Evolutionary conservation across 306 rosid genomes (phyloP).

Genomic region (Dalbergia cultrata): DNA sequence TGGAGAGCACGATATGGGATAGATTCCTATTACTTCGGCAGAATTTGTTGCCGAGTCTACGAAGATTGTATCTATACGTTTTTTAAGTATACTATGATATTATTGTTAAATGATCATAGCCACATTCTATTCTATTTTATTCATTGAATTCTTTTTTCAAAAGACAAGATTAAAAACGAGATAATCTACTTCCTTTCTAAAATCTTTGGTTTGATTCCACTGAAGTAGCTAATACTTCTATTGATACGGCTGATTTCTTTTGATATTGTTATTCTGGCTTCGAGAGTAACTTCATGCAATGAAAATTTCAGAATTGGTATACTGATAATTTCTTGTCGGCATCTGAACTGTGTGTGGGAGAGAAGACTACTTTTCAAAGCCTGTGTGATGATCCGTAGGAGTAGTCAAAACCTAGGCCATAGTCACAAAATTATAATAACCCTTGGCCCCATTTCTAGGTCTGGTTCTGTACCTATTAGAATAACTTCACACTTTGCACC

Average conservation of each 20-base stretch:
- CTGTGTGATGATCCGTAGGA: not conserved
- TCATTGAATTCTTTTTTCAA: not conserved
- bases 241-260: not conserved
- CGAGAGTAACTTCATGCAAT: not conserved
- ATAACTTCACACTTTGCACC: not conserved
- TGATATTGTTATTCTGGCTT: not conserved
- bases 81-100: constrained; percentile 12
- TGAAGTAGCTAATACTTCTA: not conserved
- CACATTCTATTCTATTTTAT: constrained; percentile 2
- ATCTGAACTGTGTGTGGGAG: not conserved
- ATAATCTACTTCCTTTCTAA: not conserved
- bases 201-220: constrained; percentile 2
- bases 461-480: not conserved
- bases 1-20: constrained; percentile 47
- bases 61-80: constrained; percentile 1
- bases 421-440: constrained; percentile 1
- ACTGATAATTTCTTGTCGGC: not conserved
- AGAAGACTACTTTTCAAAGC: constrained; percentile 11
- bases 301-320: constrained; percentile 6
- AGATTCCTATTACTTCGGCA: constrained; percentile 49
- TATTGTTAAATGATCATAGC: not conserved
- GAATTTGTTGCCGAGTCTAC: constrained; percentile 46
- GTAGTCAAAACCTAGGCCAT: not conserved
- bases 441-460: not conserved
- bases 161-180: not conserved